Evolutionary conservation across 768 basidiomycete species (phyloP), one percentile per base, ranked within the genome.

Genomic region (Strobilomyces echinocephalus): DNA sequence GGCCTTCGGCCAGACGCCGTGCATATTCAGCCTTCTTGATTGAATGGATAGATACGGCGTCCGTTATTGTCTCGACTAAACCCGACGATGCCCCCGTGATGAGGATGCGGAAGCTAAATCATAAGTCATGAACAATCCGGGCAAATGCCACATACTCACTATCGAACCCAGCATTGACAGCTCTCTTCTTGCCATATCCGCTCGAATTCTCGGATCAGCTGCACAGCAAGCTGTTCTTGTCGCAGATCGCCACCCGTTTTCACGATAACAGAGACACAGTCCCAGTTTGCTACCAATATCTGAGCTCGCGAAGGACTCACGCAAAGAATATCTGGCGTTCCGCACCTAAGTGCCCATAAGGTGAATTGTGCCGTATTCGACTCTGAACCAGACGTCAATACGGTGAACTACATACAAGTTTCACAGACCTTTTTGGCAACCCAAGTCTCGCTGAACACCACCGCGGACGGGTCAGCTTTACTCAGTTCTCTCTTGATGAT

Each of bases 1-100:
- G 80, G 31, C 92, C 88, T 60, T 83, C 81, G 4, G 91, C 81
- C 50, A 95, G 71, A 50, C 92, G 79, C 60, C 91, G 82, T 2
- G 95, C 95, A 70, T 98, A 98, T 67, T 97, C 95, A 3, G 92
- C 89, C 72, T 99, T 99, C 78, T 99, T 99, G 70, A 99, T 97
- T 1, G 97, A 98, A 68, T 99, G 97, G 60, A 99, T 92, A 5
- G 97, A 98, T 0, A 98, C 93, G 0, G 95, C 90, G 61, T 99
- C 97, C 4, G 93, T 97, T 59, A 99, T 97, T 0, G 97, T 99
- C 72, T 99, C 97, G 0, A 99, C 92, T 46, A 99, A 72, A 21
- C 95, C 97, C 12, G 97, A 97, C 3, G 82, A 82, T 43, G 88
- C 90, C 6, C 95, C 94, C 1, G 94, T 97, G 57, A 97, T 95